Evolutionary conservation across 176 grass and related monocot species (phyloP).

Genomic region (Thalia dealbata): DNA sequence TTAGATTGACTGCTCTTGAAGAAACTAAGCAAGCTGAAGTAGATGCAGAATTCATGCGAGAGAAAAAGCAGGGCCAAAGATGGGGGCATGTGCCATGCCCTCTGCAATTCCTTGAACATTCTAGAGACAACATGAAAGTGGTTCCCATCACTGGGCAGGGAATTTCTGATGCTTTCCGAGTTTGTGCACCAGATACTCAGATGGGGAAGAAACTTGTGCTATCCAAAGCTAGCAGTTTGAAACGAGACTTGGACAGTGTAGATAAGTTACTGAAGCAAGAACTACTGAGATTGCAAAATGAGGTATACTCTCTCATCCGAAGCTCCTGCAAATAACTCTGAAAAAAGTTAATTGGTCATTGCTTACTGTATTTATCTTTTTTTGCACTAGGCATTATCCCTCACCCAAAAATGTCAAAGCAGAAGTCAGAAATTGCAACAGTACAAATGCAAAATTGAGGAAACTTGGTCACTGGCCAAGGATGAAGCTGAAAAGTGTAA

Average conservation of each 20-base stretch:
- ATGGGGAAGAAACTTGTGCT: conserved; percentile 7
- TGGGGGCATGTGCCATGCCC: conserved; percentile 83
- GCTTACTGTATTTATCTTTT: conserved; percentile 10
- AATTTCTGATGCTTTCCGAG: conserved; percentile 18
- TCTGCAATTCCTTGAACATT: conserved; percentile 33
- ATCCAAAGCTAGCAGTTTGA: conserved; percentile 26
- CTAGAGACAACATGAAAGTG: conserved; percentile 23
- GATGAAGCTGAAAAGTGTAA: conserved; percentile 84
- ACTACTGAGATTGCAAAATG: conserved; percentile 51
- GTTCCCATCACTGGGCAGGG: conserved; percentile 20
- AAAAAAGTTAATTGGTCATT: not conserved
- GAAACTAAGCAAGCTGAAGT: conserved; percentile 39
- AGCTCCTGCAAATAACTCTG: not conserved
- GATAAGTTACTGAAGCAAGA: conserved; percentile 56
- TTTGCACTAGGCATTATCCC: conserved; percentile 42
- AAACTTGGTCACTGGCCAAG: conserved; percentile 56
- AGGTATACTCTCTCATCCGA: conserved; percentile 31
- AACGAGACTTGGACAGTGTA: conserved; percentile 31
- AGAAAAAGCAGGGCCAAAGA: conserved; percentile 32
- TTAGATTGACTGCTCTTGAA: conserved; percentile 51
- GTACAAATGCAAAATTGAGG: conserved; percentile 74
- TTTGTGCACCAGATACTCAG: conserved; percentile 10
- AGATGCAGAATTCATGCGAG: conserved; percentile 30
- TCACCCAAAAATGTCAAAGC: conserved; percentile 60
- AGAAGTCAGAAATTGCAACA: conserved; percentile 66